Conservation (phyloP, 495 filamentous ascomycete species). For the Pseudevernia furfuracea region DNA sequence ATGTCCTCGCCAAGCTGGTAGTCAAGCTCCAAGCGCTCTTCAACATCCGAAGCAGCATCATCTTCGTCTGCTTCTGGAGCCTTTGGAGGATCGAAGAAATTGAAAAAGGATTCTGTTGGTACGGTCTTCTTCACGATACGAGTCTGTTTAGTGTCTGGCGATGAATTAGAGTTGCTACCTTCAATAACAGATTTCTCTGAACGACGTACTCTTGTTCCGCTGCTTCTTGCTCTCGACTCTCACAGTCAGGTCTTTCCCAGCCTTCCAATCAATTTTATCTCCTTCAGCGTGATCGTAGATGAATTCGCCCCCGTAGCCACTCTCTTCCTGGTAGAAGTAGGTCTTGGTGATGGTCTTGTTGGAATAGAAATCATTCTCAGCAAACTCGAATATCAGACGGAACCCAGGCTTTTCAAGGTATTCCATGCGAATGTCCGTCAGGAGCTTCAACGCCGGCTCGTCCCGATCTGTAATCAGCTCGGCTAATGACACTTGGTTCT, state of each 20-base stretch:
- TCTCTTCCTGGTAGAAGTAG: slow-evolving; percentile 99
- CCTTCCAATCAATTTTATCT: slow-evolving; percentile 96
- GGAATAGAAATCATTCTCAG: slow-evolving; percentile 88
- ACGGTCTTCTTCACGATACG: slow-evolving; percentile 98
- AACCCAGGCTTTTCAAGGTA: slow-evolving; percentile 98
- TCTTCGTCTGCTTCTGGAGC: slow-evolving; percentile 68
- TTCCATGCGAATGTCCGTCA: slow-evolving; percentile 97
- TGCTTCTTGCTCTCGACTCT: slow-evolving; percentile 98
- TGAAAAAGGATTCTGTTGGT: slow-evolving; percentile 98
- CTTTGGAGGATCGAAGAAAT: slow-evolving; percentile 96
- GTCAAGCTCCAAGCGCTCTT: slow-evolving; percentile 95
- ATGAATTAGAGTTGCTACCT: slow-evolving; percentile 5
- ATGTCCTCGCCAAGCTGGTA: slow-evolving; percentile 99
- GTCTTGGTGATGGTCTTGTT: slow-evolving; percentile 98
- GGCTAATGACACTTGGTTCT: slow-evolving; percentile 91
- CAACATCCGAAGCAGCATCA: slow-evolving; percentile 80
- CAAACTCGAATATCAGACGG: slow-evolving; percentile 94
- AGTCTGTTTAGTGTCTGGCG: slow-evolving; percentile 91
- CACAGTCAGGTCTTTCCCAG: slow-evolving; percentile 84
- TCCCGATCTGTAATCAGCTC: slow-evolving; percentile 98
- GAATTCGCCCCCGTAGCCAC: slow-evolving; percentile 95
- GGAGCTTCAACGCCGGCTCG: slow-evolving; percentile 79
- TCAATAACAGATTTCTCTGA: neutral
- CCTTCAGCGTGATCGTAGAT: slow-evolving; percentile 99
- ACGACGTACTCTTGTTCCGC: slow-evolving; percentile 87